These are phyloP conservation scores for Epichloe sylvatica DNA, from an alignment of 2,329 filamentous ascomycete genomes.

Conservation along the genomic window DNA sequence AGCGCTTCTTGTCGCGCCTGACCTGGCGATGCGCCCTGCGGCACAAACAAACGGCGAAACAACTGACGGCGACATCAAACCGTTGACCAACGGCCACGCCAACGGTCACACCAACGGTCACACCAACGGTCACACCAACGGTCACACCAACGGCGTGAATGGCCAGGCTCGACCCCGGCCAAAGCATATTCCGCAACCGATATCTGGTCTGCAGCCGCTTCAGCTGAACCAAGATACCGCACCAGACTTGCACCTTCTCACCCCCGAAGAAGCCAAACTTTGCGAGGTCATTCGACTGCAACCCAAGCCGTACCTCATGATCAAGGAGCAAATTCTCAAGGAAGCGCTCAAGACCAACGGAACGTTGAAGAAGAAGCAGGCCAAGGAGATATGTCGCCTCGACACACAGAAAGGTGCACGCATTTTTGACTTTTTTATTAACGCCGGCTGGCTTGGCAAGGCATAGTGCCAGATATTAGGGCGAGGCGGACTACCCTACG, in stretches of 20 bases:
- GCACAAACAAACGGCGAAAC: slow-evolving; percentile 20
- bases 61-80: slow-evolving; percentile 31
- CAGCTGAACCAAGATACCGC: slow-evolving; percentile 61
- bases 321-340: slow-evolving; percentile 85
- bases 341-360: slow-evolving; percentile 85
- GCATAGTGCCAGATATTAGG: slow-evolving; percentile 30
- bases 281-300: slow-evolving; percentile 74
- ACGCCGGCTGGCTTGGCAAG: slow-evolving; percentile 83
- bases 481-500: background rate
- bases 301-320: slow-evolving; percentile 87
- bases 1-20: slow-evolving; percentile 62
- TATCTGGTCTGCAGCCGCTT: slow-evolving; percentile 49
- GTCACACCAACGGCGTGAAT: slow-evolving; percentile 20
- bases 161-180: slow-evolving; percentile 25
- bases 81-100: no score
- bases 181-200: slow-evolving; percentile 39
- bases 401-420: slow-evolving; percentile 74
- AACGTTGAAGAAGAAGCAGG: slow-evolving; percentile 83
- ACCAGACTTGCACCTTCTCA: slow-evolving; percentile 73
- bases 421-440: slow-evolving; percentile 90
- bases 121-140: no score
- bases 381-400: slow-evolving; percentile 69
- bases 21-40: slow-evolving; percentile 51
- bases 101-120: slow-evolving; percentile 13
- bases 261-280: slow-evolving; percentile 72